Evolutionary conservation across 345 rosid species (phyloP).

Genomic region (Gossypium rotundifolium): DNA sequence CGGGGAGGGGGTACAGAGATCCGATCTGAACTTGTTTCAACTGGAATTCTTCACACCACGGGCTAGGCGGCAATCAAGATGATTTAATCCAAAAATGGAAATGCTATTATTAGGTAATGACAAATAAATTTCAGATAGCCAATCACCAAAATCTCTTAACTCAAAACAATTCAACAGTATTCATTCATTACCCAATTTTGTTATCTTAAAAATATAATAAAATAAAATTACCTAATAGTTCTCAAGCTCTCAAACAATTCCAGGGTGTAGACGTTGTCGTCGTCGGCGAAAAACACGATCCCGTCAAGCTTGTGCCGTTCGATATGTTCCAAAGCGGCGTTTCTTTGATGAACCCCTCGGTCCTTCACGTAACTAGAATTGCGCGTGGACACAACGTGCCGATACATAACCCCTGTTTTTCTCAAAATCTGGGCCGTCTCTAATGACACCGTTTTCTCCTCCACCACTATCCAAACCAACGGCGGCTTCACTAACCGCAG

Average conservation of each 20-base stretch:
- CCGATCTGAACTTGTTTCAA: too few species aligned
- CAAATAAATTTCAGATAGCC: not conserved
- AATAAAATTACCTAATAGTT: constrained; percentile 41
- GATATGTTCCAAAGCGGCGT: constrained; percentile 72
- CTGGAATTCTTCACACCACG: too few species aligned
- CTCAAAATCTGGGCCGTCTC: constrained; percentile 84
- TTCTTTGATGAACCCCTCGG: constrained; percentile 72
- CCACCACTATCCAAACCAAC: constrained; percentile 88
- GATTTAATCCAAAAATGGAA: not conserved
- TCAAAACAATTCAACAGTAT: not conserved
- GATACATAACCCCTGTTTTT: constrained; percentile 82
- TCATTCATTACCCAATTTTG: not conserved
- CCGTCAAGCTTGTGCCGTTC: constrained; percentile 80
- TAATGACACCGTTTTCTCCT: constrained; percentile 53
- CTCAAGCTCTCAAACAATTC: constrained; percentile 71
- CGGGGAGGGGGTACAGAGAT: too few species aligned
- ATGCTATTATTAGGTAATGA: not conserved
- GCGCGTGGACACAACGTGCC: constrained; percentile 64
- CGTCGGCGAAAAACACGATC: constrained; percentile 77
- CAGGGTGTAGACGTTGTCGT: constrained; percentile 69
- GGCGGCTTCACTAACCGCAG: constrained; percentile 75
- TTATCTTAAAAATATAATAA: not conserved
- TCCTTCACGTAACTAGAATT: constrained; percentile 57
- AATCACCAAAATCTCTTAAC: not conserved
- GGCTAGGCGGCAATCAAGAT: not conserved